Evolutionary conservation across 2,329 filamentous ascomycete genomes (phyloP).

Genomic region (Talaromyces sp.): DNA sequence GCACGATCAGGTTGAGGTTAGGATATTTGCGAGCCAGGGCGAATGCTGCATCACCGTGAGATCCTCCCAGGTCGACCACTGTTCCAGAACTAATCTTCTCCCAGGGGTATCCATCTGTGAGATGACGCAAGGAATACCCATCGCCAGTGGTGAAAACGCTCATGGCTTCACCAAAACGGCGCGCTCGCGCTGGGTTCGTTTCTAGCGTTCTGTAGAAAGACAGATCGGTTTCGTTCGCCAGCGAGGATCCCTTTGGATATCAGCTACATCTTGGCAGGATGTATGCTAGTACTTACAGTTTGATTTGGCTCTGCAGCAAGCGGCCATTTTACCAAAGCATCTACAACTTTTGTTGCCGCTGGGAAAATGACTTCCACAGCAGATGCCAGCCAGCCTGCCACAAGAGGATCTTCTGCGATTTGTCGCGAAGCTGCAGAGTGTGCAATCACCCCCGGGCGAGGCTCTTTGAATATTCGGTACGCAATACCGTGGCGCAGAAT

Average conservation of each 20-base stretch:
- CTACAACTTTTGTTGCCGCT: background rate
- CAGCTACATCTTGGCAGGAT: background rate
- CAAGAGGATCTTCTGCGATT: background rate
- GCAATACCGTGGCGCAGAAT: conserved; percentile 6
- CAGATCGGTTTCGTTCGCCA: conserved; percentile 4
- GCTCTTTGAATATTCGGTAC: conserved; percentile 3
- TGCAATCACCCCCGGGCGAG: background rate
- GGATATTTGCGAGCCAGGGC: conserved; percentile 3
- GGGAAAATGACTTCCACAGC: conserved; percentile 6
- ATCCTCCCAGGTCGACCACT: conserved; percentile 3
- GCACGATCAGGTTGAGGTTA: conserved; percentile 1
- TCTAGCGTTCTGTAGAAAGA: conserved; percentile 3
- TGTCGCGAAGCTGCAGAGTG: conserved; percentile 5
- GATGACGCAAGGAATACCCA: background rate
- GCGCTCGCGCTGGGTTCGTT: background rate
- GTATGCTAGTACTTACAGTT: background rate
- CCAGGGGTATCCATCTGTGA: conserved; percentile 6
- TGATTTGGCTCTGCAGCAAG: conserved; percentile 1
- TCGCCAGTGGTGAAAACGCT: conserved; percentile 5
- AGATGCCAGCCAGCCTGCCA: background rate
- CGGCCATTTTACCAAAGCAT: conserved; percentile 8
- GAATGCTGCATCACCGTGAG: conserved; percentile 7
- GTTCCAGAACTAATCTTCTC: background rate
- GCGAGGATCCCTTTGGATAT: background rate
- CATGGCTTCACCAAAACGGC: conserved; percentile 6